These are phyloP conservation scores for Erysimum cheiri DNA, from an alignment of 441 rosid genomes.

Conservation along the genomic window DNA sequence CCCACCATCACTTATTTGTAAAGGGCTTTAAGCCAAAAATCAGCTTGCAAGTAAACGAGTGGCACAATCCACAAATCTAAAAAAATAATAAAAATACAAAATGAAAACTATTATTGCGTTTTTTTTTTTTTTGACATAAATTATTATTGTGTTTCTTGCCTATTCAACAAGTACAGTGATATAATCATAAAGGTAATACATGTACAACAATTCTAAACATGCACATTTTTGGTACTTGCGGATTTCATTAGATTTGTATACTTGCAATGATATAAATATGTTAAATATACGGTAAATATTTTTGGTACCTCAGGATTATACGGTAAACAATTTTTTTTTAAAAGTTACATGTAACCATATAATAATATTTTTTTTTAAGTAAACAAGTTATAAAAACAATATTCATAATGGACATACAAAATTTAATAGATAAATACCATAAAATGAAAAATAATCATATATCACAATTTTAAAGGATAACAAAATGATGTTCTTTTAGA, in stretches of 20 bases:
- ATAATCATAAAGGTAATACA: slow-evolving; percentile 25
- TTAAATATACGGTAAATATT: too few species aligned
- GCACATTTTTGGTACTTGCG: slow-evolving; percentile 13
- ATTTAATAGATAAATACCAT: too few species aligned
- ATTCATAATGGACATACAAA: too few species aligned
- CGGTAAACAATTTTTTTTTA: too few species aligned
- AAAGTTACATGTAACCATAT: too few species aligned
- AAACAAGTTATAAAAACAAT: too few species aligned
- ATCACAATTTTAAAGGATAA: background rate
- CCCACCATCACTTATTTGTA: slow-evolving; percentile 25
- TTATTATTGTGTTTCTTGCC: slow-evolving; percentile 1
- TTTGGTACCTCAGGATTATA: too few species aligned
- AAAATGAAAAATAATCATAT: too few species aligned
- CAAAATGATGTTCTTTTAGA: too few species aligned
- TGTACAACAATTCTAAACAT: background rate
- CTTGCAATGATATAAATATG: background rate
- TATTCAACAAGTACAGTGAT: slow-evolving; percentile 31
- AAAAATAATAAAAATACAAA: background rate
- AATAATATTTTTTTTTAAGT: too few species aligned
- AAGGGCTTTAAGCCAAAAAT: background rate
- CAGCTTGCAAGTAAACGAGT: slow-evolving; percentile 5
- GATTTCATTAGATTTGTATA: background rate
- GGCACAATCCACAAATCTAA: slow-evolving; percentile 6
- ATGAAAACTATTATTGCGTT: background rate
- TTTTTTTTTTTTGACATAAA: background rate